A percentile compares a stretch with the other conserved stretches of the same genome.
These are phyloP conservation scores for Patellifolia procumbens DNA, from an alignment of 179 eudicot species.

Conservation along the genomic window DNA sequence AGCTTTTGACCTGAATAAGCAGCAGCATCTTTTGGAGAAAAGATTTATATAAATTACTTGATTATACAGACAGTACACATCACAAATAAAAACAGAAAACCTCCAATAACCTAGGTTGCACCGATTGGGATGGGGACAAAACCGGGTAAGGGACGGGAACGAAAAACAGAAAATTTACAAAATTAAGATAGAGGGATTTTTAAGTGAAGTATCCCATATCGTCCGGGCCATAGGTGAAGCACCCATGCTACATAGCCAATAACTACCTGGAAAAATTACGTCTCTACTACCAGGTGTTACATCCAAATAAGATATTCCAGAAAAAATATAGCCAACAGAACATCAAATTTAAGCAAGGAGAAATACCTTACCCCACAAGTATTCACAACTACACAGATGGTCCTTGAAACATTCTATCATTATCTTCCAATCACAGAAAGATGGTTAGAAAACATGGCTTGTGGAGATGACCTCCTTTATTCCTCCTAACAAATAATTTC, in stretches of 20 bases:
- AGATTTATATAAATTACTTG: neutral
- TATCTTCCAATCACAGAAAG: neutral
- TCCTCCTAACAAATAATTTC: too few relatives aligned
- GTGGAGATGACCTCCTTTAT: too few relatives aligned
- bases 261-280: neutral
- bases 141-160: too few relatives aligned
- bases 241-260: too few relatives aligned
- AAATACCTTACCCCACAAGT: neutral
- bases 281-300: neutral
- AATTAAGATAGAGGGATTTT: too few relatives aligned
- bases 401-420: neutral
- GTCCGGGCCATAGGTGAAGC: too few relatives aligned
- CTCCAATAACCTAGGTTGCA: too few relatives aligned
- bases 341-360: neutral
- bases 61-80: neutral
- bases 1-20: neutral
- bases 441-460: too few relatives aligned
- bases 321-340: too few relatives aligned
- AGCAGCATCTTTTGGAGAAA: neutral
- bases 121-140: too few relatives aligned
- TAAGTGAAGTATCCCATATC: too few relatives aligned
- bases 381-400: neutral
- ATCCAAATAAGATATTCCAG: neutral
- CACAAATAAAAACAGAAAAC: neutral
- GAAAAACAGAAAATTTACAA: too few relatives aligned